A percentile compares a stretch with the other conserved stretches of the same genome.
phyloP scores from a whole-genome alignment of 495 filamentous ascomycete species.

The Trypethelium eluteriae region DNA sequence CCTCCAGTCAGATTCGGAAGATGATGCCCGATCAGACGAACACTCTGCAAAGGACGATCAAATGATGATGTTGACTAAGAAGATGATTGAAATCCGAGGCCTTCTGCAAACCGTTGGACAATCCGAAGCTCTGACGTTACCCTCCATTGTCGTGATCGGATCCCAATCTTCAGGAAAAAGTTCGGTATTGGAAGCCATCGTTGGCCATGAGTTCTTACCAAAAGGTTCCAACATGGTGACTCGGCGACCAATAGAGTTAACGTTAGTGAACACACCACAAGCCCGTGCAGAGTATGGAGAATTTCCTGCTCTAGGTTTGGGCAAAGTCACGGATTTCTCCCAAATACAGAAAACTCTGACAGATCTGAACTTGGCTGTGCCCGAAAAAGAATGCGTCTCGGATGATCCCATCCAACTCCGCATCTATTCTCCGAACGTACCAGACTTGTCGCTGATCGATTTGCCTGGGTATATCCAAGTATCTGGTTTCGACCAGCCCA shows the following conservation, averaged over 20 bases:
- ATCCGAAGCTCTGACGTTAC: constrained; percentile 74
- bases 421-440: constrained; percentile 91
- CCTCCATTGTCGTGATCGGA: constrained; percentile 96
- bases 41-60: constrained; percentile 82
- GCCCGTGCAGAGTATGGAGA: constrained; percentile 89
- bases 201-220: constrained; percentile 94
- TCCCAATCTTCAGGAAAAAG: constrained; percentile 98
- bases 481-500: constrained; percentile 78
- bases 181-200: constrained; percentile 93
- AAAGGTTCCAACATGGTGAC: constrained; percentile 99
- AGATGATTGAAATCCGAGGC: constrained; percentile 97
- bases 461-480: constrained; percentile 97
- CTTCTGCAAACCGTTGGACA: constrained; percentile 88
- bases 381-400: constrained; percentile 80
- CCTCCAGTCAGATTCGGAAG: constrained; percentile 62
- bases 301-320: constrained; percentile 84
- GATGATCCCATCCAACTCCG: constrained; percentile 95
- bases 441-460: constrained; percentile 93
- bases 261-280: constrained; percentile 89
- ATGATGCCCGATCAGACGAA: constrained; percentile 55
- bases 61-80: constrained; percentile 98
- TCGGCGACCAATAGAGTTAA: constrained; percentile 90
- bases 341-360: constrained; percentile 89
- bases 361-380: constrained; percentile 88
- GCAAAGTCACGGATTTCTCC: constrained; percentile 87